These are phyloP conservation scores for Cicer cuneatum DNA, from an alignment of 306 rosid genomes.

Conservation along the genomic window DNA sequence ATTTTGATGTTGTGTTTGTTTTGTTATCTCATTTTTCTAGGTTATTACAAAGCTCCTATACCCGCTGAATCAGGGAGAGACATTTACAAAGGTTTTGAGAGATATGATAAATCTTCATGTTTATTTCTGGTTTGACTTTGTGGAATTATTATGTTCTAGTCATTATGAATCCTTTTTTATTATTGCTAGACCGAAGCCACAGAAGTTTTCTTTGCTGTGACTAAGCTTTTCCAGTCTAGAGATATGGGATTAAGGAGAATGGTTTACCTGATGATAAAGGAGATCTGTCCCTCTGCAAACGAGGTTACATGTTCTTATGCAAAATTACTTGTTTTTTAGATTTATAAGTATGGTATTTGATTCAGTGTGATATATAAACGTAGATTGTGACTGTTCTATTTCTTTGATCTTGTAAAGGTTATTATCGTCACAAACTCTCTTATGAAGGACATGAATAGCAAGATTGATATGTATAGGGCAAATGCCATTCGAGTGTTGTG, in stretches of 20 bases:
- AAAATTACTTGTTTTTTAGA: slow-evolving; percentile 33
- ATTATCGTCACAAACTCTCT: slow-evolving; percentile 98
- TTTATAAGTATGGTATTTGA: neutral
- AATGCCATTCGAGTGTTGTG: slow-evolving; percentile 99
- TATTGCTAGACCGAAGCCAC: slow-evolving; percentile 83
- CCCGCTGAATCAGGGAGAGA: slow-evolving; percentile 94
- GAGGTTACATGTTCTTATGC: slow-evolving; percentile 62
- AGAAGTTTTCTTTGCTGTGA: slow-evolving; percentile 97
- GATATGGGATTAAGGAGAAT: slow-evolving; percentile 97
- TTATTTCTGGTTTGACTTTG: slow-evolving; percentile 26
- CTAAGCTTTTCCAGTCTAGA: slow-evolving; percentile 96
- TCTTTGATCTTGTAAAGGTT: slow-evolving; percentile 62
- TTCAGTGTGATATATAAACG: slow-evolving; percentile 32
- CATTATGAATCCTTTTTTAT: slow-evolving; percentile 19
- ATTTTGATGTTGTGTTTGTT: slow-evolving; percentile 37
- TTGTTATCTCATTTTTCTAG: slow-evolving; percentile 52
- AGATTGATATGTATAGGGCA: slow-evolving; percentile 97
- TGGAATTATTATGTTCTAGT: slow-evolving; percentile 29
- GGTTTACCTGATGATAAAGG: slow-evolving; percentile 96
- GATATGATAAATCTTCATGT: slow-evolving; percentile 38
- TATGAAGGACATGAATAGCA: slow-evolving; percentile 99
- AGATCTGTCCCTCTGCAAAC: slow-evolving; percentile 94
- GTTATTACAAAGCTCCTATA: slow-evolving; percentile 94
- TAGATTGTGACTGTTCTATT: slow-evolving; percentile 49
- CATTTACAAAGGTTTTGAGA: slow-evolving; percentile 84